Conservation (phyloP, 768 basidiomycete genomes). For the Saitozyma podzolica region DNA sequence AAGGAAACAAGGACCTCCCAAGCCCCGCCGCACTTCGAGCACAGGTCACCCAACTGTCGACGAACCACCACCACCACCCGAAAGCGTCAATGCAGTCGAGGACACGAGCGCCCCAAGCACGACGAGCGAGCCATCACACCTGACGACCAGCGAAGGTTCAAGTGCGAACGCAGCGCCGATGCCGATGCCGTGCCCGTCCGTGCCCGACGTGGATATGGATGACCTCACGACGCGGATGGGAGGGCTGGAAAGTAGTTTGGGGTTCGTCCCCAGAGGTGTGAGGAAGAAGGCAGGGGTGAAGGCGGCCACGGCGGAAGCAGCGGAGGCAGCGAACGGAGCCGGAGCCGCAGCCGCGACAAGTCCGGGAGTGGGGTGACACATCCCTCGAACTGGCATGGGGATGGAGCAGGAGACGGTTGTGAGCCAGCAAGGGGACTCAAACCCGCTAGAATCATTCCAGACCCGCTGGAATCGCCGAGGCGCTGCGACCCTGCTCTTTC, state of each 20-base stretch:
- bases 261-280: constrained; percentile 35
- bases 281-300: constrained; percentile 20
- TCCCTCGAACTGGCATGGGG: no score
- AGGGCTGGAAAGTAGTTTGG: constrained; percentile 28
- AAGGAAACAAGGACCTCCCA: constrained; percentile 6
- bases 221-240: constrained; percentile 20
- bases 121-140: not conserved
- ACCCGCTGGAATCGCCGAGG: no score
- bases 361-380: no score
- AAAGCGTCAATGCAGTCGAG: not conserved
- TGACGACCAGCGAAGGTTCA: not conserved
- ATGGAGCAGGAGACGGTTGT: no score
- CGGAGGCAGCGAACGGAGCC: no score
- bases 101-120: no score
- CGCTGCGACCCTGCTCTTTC: no score
- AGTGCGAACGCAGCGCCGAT: not conserved
- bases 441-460: no score
- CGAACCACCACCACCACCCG: not conserved
- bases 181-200: not conserved
- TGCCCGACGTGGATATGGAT: constrained; percentile 36
- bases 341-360: no score
- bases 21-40: no score
- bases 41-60: no score
- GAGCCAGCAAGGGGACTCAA: no score
- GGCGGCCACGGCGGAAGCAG: not conserved